Base-by-base conservation (phyloP, 176 grass and related monocot genomes). In the Thinopyrum elongatum region DNA sequence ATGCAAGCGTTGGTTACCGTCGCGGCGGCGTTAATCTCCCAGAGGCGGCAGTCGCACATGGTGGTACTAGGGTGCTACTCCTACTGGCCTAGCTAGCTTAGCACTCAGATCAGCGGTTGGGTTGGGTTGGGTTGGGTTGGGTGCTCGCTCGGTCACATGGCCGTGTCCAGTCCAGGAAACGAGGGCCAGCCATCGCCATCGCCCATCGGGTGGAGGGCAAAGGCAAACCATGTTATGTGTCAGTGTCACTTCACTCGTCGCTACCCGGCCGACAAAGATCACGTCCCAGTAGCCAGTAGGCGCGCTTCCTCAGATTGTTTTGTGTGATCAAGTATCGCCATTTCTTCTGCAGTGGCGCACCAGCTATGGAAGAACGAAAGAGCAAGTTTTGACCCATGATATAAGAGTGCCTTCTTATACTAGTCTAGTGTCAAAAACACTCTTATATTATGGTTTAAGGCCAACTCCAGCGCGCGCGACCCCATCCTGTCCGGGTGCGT, bases 41-140 rank as follows among this genome's bases (percentile, higher is more conserved):
- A 2, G 39, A 46, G 76, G 34, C 80, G 26, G 70, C 79, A 72
- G 81, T 31, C 33, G 74, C 81, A 84, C 74, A 83, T 88, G 86
- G 53, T 57, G 30, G 3, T 61, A 34, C 51, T 73, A 44, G 23
- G 23, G 41, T 63, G 35, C 66, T 65, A 53, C 51, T 55, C 38
- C 74, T 33, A 65, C 53, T 57, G 53, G 53, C 53, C 53, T 57
- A 57, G 63, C 65, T 42, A 34, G 33, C 41, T 42, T 42, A 42
- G 41, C 41, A 63, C 22, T 88, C 51, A n/a, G n/a, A n/a, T n/a
- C n/a, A n/a, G 33, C 28, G 36, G 74, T 77, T 60, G 69, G 31
- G 30, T 83, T n/a, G n/a, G n/a, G n/a, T n/a, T n/a, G n/a, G n/a
- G n/a, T 38, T 38, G 36, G 38, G 41, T 42, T 42, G 41, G 41